A percentile compares a stretch with the other conserved stretches of the same genome.
phyloP scores from a whole-genome alignment of 331 rosid species.

The Telfairia occidentalis region DNA sequence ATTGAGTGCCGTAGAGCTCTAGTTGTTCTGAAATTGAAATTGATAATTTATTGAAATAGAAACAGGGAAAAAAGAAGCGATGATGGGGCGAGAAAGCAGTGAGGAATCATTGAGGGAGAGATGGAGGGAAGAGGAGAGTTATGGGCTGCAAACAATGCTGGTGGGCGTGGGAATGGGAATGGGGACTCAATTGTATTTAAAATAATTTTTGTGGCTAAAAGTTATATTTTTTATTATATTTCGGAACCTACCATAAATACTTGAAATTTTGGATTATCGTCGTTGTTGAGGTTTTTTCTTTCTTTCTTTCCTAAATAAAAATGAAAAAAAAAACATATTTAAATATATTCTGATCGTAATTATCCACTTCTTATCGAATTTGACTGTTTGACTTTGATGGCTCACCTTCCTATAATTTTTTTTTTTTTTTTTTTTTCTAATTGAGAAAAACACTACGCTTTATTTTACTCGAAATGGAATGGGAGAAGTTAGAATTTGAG shows the following conservation, averaged over 20 bases:
- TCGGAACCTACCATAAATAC: conserved; percentile 6
- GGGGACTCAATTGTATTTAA: conserved; percentile 57
- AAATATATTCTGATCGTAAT: background rate
- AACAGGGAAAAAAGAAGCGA: conserved; percentile 23
- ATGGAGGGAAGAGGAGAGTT: background rate
- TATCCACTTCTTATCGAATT: conserved; percentile 4
- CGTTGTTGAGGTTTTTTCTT: background rate
- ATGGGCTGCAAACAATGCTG: conserved; percentile 7
- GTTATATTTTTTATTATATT: background rate
- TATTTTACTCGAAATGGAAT: background rate
- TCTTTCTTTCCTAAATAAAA: background rate
- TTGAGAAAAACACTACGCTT: background rate
- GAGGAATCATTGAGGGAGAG: conserved; percentile 21
- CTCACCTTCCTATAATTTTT: background rate
- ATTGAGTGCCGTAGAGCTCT: background rate
- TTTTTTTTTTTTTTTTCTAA: background rate
- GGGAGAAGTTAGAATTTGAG: background rate
- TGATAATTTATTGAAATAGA: conserved; percentile 29
- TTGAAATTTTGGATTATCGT: conserved; percentile 1
- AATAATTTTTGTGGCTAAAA: conserved; percentile 40
- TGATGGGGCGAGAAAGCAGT: conserved; percentile 42
- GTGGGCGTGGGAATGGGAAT: conserved; percentile 16
- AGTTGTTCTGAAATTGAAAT: conserved; percentile 11
- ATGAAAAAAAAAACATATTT: background rate
- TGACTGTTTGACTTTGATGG: background rate